A percentile compares a stretch with the other conserved stretches of the same genome.
Evolutionary conservation across 495 filamentous ascomycete species (phyloP).

Genomic region (Penicillium taxi): DNA sequence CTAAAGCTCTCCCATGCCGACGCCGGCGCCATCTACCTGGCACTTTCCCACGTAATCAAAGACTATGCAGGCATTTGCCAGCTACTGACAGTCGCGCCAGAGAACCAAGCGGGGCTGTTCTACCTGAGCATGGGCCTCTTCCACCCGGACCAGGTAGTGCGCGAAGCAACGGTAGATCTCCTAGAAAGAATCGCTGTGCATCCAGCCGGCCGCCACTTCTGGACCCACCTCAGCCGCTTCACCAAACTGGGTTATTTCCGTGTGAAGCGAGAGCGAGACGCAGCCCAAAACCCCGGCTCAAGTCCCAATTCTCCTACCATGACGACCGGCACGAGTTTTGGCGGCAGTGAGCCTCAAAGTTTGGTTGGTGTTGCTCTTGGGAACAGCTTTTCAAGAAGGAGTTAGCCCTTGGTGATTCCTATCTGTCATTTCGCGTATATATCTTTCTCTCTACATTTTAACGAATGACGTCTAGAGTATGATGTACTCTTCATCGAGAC

Average conservation of each 20-base stretch:
- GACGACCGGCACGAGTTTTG: slow-evolving; percentile 6
- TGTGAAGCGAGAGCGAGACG: slow-evolving; percentile 56
- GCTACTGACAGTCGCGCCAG: slow-evolving; percentile 75
- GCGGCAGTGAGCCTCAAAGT: slow-evolving; percentile 30
- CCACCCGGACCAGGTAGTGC: slow-evolving; percentile 73
- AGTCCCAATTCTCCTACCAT: slow-evolving; percentile 7
- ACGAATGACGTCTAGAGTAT: too few species aligned
- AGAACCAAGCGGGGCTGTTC: slow-evolving; percentile 83
- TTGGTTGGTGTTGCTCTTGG: slow-evolving; percentile 35
- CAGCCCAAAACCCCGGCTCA: slow-evolving; percentile 24
- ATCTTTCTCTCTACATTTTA: too few species aligned
- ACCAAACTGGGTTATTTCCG: slow-evolving; percentile 72
- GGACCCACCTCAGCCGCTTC: slow-evolving; percentile 77
- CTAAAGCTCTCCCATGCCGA: slow-evolving; percentile 64
- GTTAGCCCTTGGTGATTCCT: too few species aligned
- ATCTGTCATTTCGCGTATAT: too few species aligned
- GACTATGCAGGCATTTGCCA: slow-evolving; percentile 86
- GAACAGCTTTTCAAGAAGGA: slow-evolving; percentile 14
- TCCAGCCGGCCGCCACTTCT: slow-evolving; percentile 89
- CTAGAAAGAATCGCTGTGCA: slow-evolving; percentile 77
- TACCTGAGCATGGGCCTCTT: slow-evolving; percentile 90
- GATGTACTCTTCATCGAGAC: too few species aligned
- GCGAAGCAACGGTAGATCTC: slow-evolving; percentile 68
- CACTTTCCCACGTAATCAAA: slow-evolving; percentile 65
- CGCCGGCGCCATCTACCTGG: slow-evolving; percentile 70